Base-by-base conservation (phyloP, 2,329 filamentous ascomycete genomes). In the Leptoxyphium fumago region DNA sequence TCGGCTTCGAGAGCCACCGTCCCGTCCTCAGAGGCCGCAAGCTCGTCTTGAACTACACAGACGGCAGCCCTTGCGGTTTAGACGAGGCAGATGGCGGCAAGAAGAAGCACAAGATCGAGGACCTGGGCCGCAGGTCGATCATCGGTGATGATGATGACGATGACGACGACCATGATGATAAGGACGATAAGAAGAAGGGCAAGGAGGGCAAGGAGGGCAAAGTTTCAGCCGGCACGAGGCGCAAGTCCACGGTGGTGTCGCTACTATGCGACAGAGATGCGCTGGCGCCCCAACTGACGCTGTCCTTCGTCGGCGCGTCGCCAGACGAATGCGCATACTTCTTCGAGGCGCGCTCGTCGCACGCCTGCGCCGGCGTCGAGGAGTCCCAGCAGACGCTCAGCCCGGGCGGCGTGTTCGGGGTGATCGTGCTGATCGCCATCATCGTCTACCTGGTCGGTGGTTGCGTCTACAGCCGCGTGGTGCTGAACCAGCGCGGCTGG, bases 401-500 rank as follows among this genome's bases (percentile, higher is more conserved):
- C 67, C 91, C 63, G 57, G 83, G 61, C 65, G 86, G 69, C 63
- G 74, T 98, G 10, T 98, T 98, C 60, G 83, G 84, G 48, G 82
- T 96, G 50, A 96, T 98, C 48, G 67, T 67, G n/a, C 56, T 76
- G 36, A 79, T 82, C 43, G 84, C 88, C 9, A 73, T 95, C 32
- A 67, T 89, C 9, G 91, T 91, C 17, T 98, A 98, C 64, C 70
- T 94, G 44, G 74, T 93, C 32, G 91, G 91, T 53, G 91, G 91
- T 57, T 83, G 94, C 54, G 87, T 94, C 50, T 98, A 96, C 69
- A 89, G 95, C 64, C 78, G 91, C 47, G 93, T 86, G 29, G 88
- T 98, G 46, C 82, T 88, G 65, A 85, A 98, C 61, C 87, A 94
- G 55, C 75, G 91, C 49, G 91, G 91, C 40, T 96, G 89, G 91